Base-by-base conservation (phyloP, 2,329 filamentous ascomycete genomes). In the Corinectria fuckeliana region DNA sequence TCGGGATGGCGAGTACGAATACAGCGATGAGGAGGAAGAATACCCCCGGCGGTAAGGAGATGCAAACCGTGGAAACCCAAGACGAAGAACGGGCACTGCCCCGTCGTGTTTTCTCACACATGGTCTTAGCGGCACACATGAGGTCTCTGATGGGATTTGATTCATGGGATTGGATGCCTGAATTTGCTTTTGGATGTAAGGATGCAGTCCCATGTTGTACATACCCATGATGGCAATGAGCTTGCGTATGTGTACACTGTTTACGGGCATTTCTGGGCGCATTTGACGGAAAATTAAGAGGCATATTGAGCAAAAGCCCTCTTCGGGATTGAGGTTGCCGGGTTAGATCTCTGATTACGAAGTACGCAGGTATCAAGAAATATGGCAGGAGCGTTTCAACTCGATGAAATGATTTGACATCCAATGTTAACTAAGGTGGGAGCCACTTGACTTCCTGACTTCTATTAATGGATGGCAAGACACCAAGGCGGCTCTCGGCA, bases 21-120 rank as follows among this genome's bases (percentile, higher is more conserved):
- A 70, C 18, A 70, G 62, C 28, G 66, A 70, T 23, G 70, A 74
- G n/a, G 65, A 71, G 11, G 66, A 64, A 9, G 41, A 54, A 13
- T 54, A 54, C 8, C 53, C 53, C 16, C 50, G 32, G 30, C 44
- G 32, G 2, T 55, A 36, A 44, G 26, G 20, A 18, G 56, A 30
- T 21, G 51, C n/a, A 58, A 50, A 58, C 62, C 60, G 60, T 25
- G 11, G 32, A 34, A 34, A 55, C n/a, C n/a, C n/a, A n/a, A 34
- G 9, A 23, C 30, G 21, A 23, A 18, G 4, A 18, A 11, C 14
- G 9, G 36, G 7, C 20, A n/a, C n/a, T n/a, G n/a, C n/a, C 36
- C 42, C 18, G 11, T 10, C 23, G 49, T 32, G 32, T 8, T 38
- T 32, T 50, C 48, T 39, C 32, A 18, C 32, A 16, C 20, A 28